Evolutionary conservation across 768 basidiomycete species (phyloP).

Genomic region (Tricholoma hemisulphureum): DNA sequence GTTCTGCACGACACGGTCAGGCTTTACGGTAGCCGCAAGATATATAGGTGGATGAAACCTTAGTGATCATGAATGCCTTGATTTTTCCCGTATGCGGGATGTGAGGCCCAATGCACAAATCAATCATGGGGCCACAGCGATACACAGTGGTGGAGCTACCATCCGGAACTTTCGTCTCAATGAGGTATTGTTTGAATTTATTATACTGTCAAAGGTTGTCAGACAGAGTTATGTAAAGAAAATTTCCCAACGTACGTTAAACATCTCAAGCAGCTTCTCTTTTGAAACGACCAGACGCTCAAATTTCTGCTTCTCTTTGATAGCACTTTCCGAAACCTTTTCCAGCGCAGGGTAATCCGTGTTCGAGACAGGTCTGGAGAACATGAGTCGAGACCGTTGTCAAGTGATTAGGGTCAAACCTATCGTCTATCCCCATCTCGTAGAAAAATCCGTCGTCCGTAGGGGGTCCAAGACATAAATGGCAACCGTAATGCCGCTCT

Average conservation of each 20-base stretch:
- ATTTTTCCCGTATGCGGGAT: constrained; percentile 97
- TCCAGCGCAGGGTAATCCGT: constrained; percentile 88
- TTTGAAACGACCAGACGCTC: constrained; percentile 92
- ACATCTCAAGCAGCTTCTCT: constrained; percentile 96
- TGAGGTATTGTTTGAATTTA: constrained; percentile 96
- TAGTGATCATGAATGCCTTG: constrained; percentile 96
- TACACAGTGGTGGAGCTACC: constrained; percentile 97
- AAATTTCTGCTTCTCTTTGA: constrained; percentile 98
- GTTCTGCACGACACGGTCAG: constrained; percentile 50
- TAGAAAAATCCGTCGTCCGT: constrained; percentile 99
- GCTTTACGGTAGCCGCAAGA: constrained; percentile 4
- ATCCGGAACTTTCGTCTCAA: constrained; percentile 93
- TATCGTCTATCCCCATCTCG: constrained; percentile 90
- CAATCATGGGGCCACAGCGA: constrained; percentile 97
- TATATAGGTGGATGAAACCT: constrained; percentile 45
- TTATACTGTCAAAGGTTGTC: constrained; percentile 73
- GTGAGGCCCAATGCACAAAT: constrained; percentile 95
- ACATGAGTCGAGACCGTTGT: not conserved
- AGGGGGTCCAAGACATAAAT: constrained; percentile 94
- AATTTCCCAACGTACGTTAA: constrained; percentile 57
- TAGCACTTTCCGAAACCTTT: constrained; percentile 78
- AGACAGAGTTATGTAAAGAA: constrained; percentile 1
- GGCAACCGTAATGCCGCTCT: constrained; percentile 95
- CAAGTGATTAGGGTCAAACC: constrained; percentile 38
- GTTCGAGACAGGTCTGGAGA: constrained; percentile 65